These are phyloP conservation scores for Phytophthora sp. DNA, from an alignment of 352 stramenopile genomes.

Conservation along the genomic window DNA sequence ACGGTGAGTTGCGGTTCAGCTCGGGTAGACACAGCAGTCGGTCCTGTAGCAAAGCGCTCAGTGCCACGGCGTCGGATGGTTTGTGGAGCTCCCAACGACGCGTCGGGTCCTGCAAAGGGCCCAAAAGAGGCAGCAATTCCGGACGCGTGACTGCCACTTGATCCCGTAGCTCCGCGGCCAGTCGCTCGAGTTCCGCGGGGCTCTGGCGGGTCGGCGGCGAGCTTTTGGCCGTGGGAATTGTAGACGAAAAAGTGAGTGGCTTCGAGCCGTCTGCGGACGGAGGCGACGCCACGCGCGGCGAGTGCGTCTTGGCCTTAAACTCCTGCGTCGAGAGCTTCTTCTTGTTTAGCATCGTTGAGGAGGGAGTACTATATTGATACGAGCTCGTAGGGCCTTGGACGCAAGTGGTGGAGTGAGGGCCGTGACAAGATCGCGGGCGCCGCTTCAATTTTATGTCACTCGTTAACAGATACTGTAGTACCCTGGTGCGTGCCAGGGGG, in stretches of 20 bases:
- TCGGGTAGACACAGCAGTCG: conserved; percentile 76
- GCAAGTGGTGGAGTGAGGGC: conserved; percentile 21
- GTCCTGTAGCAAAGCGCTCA: conserved; percentile 74
- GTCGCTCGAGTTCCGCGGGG: conserved; percentile 19
- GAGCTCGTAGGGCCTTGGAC: background rate
- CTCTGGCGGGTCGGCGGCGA: background rate
- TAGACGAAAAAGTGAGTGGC: conserved; percentile 4
- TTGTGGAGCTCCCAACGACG: conserved; percentile 45
- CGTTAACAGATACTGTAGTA: background rate
- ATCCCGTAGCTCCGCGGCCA: conserved; percentile 37
- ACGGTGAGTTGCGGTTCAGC: conserved; percentile 81
- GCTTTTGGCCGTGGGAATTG: conserved; percentile 12
- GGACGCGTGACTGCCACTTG: conserved; percentile 56
- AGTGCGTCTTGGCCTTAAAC: conserved; percentile 38
- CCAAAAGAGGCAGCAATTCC: conserved; percentile 67
- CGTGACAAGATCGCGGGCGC: conserved; percentile 15
- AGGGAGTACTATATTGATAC: background rate
- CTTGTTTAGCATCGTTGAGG: conserved; percentile 25
- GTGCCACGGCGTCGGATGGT: conserved; percentile 64
- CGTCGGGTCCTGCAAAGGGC: conserved; percentile 3
- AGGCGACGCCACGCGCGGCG: conserved; percentile 33
- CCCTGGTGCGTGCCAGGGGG: too few relatives aligned
- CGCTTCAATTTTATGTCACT: conserved; percentile 21
- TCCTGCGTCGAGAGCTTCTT: conserved; percentile 43
- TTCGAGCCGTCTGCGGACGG: conserved; percentile 3